Percentiles rank a stretch among this genome's conserved stretches.
Evolutionary conservation across 2,329 filamentous ascomycete species (phyloP).

Genomic region (Ophiosphaerella herpotricha): DNA sequence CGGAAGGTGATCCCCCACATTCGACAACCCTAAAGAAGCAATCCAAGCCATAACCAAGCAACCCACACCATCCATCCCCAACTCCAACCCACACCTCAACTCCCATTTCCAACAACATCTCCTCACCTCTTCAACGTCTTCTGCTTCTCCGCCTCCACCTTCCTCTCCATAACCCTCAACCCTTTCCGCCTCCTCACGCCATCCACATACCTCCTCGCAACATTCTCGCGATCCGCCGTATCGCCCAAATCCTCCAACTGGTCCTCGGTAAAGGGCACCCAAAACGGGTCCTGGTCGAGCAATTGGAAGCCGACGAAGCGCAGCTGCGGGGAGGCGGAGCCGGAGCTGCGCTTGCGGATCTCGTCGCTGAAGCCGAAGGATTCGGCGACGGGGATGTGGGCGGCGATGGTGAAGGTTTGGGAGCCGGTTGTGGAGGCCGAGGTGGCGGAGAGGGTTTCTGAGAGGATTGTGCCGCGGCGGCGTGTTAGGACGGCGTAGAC

Average conservation of each 20-base stretch:
- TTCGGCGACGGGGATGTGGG: conserved; percentile 87
- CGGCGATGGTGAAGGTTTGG: conserved; percentile 92
- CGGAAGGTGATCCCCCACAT: no score
- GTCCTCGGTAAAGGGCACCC: conserved; percentile 96
- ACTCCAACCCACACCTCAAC: no score
- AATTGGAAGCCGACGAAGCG: conserved; percentile 93
- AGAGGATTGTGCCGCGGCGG: conserved; percentile 84
- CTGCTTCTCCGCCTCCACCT: conserved; percentile 91
- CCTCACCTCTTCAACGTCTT: conserved; percentile 67
- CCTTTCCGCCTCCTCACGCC: conserved; percentile 85
- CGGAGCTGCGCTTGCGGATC: conserved; percentile 91
- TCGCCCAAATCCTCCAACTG: conserved; percentile 96
- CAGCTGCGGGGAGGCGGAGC: conserved; percentile 88
- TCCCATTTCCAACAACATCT: no score
- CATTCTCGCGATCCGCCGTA: conserved; percentile 90
- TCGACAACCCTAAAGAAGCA: no score
- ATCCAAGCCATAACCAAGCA: no score
- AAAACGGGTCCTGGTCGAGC: conserved; percentile 94
- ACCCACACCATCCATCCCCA: no score
- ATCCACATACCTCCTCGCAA: conserved; percentile 96
- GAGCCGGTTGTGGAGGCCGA: conserved; percentile 93
- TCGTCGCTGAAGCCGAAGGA: conserved; percentile 96
- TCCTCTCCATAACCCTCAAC: conserved; percentile 72
- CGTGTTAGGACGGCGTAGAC: conserved; percentile 98
- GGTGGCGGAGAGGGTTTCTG: conserved; percentile 90